phyloP scores from a whole-genome alignment of 192 early-diverging fungal genomes.

The Entomortierella parvispora region DNA sequence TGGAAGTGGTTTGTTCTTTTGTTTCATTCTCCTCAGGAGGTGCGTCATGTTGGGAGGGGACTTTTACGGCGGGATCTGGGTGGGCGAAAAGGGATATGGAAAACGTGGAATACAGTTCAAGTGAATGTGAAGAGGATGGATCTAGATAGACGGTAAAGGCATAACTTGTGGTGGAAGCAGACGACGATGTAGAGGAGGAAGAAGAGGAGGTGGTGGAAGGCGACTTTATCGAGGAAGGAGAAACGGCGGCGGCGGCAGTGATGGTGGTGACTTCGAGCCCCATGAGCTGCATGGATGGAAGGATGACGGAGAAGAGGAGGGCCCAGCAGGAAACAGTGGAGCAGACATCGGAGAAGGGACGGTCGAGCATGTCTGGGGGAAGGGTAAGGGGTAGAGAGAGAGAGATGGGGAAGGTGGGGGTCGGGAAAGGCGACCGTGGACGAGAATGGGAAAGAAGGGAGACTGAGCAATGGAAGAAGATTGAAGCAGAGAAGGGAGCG shows the following conservation, averaged over 20 bases:
- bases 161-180: neutral
- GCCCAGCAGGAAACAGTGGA: conserved; percentile 51
- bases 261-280: conserved; percentile 4
- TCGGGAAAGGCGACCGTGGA: neutral
- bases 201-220: conserved; percentile 2
- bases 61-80: neutral
- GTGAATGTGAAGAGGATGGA: neutral
- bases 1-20: too few relatives aligned
- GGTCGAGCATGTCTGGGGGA: neutral
- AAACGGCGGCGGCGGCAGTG: neutral
- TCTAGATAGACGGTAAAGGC: conserved; percentile 29
- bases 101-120: neutral
- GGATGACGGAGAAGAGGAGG: conserved; percentile 40
- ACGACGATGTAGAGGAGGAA: neutral
- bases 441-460: neutral
- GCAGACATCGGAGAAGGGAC: conserved; percentile 44
- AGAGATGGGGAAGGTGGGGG: neutral
- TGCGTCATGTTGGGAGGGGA: too few relatives aligned
- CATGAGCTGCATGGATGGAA: conserved; percentile 16
- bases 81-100: conserved; percentile 4
- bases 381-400: neutral
- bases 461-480: neutral
- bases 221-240: neutral
- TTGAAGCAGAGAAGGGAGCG: too few relatives aligned
- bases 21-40: too few relatives aligned